Conservation (phyloP, 2,329 filamentous ascomycete species). For the Fusarium oxysporum region DNA sequence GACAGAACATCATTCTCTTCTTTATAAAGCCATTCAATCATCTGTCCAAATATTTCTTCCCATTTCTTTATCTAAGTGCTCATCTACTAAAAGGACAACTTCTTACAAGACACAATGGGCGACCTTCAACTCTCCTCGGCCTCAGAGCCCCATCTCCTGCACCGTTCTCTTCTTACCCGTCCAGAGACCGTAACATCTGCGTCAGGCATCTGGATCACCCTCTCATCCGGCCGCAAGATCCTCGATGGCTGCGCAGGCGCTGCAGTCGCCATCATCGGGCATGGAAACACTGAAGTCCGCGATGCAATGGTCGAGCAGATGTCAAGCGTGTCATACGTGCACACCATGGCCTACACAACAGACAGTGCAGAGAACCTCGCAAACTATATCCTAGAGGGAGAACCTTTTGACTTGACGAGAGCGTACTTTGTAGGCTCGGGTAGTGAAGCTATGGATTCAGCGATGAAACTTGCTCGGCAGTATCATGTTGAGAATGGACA, state of each 20-base stretch:
- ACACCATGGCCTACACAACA: conserved; percentile 56
- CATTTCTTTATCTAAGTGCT: accelerated
- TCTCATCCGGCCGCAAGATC: conserved; percentile 55
- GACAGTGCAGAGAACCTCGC: conserved; percentile 59
- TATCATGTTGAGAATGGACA: conserved; percentile 58
- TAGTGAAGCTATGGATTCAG: conserved; percentile 59
- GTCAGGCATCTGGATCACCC: conserved; percentile 51
- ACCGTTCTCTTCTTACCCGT: conserved; percentile 48
- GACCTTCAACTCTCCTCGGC: not conserved
- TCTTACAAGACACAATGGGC: not conserved
- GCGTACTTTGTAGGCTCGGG: conserved; percentile 52
- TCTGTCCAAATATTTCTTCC: accelerated
- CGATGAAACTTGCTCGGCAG: conserved; percentile 62
- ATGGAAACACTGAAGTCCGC: conserved; percentile 70
- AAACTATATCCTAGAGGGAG: conserved; percentile 53
- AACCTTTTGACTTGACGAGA: conserved; percentile 50
- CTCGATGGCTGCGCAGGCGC: conserved; percentile 81
- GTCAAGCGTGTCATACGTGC: conserved; percentile 62
- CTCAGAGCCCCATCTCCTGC: conserved; percentile 45
- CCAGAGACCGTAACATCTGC: conserved; percentile 57
- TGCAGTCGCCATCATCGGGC: conserved; percentile 68
- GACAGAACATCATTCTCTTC: accelerated
- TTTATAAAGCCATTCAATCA: accelerated
- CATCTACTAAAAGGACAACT: accelerated
- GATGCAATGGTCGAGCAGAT: conserved; percentile 71